Evolutionary conservation across 2,329 filamentous ascomycete genomes (phyloP).

Genomic region (Aspergillus brasiliensis): DNA sequence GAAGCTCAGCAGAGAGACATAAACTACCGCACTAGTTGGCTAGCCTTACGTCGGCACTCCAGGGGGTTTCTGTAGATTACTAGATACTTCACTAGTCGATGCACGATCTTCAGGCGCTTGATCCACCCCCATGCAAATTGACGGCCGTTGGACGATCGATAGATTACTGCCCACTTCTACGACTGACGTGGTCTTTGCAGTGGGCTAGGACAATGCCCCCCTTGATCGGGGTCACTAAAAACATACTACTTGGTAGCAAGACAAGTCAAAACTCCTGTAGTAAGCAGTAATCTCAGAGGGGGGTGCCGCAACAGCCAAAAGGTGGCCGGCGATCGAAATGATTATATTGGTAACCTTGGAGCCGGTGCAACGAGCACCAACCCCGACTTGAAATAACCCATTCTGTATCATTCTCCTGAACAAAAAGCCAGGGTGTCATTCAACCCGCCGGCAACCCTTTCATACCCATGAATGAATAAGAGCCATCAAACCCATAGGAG

Average conservation of each 20-base stretch:
- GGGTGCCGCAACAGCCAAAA: constrained; percentile 19
- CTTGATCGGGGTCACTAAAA: background rate
- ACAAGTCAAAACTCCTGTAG: background rate
- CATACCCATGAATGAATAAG: constrained; percentile 30
- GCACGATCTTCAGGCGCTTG: constrained; percentile 9
- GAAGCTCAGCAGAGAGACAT: constrained; percentile 1
- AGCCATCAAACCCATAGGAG: constrained; percentile 38
- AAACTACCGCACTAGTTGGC: constrained; percentile 8
- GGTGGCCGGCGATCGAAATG: constrained; percentile 21
- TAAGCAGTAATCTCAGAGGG: constrained; percentile 15
- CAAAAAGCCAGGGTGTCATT: constrained; percentile 23
- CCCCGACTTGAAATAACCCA: constrained; percentile 23
- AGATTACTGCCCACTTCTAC: background rate
- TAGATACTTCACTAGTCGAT: background rate
- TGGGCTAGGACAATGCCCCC: background rate
- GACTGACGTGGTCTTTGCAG: background rate
- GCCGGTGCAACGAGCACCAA: constrained; percentile 19
- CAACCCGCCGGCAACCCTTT: constrained; percentile 31
- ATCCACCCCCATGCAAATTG: constrained; percentile 1
- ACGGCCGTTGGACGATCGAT: background rate
- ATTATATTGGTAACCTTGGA: constrained; percentile 27
- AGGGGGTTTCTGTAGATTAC: constrained; percentile 5
- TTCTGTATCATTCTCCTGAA: constrained; percentile 24
- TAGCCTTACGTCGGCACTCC: constrained; percentile 12
- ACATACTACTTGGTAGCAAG: background rate